These are phyloP conservation scores for Actinomortierella ambigua DNA, from an alignment of 371 early-diverging fungal genomes.

Conservation along the genomic window DNA sequence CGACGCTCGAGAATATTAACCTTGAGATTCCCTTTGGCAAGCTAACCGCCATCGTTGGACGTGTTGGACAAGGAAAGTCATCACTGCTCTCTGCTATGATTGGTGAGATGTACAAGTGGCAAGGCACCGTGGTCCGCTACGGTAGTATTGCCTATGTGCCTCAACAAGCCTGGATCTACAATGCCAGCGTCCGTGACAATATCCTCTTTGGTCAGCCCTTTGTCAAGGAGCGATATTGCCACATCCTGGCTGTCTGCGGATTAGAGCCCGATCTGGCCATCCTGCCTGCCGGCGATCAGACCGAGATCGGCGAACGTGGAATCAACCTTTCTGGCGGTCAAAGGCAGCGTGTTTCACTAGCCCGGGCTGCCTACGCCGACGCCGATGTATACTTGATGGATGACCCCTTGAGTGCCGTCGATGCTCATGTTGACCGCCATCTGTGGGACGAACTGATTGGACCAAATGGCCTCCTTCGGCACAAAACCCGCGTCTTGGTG, in stretches of 20 bases:
- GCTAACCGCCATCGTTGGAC: conserved; percentile 65
- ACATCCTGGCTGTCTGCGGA: conserved; percentile 57
- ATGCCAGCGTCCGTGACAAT: conserved; percentile 66
- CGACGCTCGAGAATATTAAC: conserved; percentile 23
- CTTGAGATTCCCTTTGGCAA: conserved; percentile 7
- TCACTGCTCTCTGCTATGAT: conserved; percentile 64
- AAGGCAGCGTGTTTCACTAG: conserved; percentile 59
- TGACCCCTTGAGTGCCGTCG: conserved; percentile 77
- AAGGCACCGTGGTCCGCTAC: conserved; percentile 52
- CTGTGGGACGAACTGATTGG: conserved; percentile 42
- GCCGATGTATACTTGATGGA: conserved; percentile 71
- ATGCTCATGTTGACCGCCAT: conserved; percentile 19
- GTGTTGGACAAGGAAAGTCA: conserved; percentile 73
- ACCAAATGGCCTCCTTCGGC: conserved; percentile 56
- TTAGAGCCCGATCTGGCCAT: conserved; percentile 66
- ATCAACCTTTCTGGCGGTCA: conserved; percentile 65
- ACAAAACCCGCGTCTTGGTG: conserved; percentile 49
- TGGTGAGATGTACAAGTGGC: conserved; percentile 69
- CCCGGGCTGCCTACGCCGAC: conserved; percentile 54
- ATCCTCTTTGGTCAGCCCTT: conserved; percentile 65
- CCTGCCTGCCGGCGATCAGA: conserved; percentile 68
- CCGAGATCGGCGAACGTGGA: conserved; percentile 62
- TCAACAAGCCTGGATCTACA: conserved; percentile 72
- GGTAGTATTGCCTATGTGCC: conserved; percentile 66
- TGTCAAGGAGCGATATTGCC: conserved; percentile 52